Evolutionary conservation across 1,139 yeast genomes (phyloP), one percentile per base, ranked within the genome.

Genomic region (Yamadazyma trypodendri): DNA sequence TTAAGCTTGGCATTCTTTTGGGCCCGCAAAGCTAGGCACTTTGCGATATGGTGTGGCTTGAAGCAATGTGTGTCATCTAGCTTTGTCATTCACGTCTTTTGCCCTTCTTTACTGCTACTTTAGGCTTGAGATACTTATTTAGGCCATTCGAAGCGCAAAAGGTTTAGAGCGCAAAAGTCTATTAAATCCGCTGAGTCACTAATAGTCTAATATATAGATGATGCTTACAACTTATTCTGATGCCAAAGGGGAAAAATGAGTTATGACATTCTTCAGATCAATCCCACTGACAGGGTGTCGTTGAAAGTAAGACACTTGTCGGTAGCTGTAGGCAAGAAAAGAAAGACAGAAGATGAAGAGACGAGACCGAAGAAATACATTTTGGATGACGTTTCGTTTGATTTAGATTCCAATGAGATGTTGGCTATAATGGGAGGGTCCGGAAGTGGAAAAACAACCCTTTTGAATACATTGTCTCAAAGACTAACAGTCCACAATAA

Each of bases 391-490:
- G 63, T 83, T 27, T 74, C 81, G 2, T 73, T 83, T 43, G 77
- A 78, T 37, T 65, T 84, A 9, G 72, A 75, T 0, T 50, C 68
- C 2, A 80, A 77, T 28, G 66, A 72, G 34, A 60, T 76, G 46
- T 71, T 83, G 62, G 92, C 92, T 4, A 81, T 85, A 21, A 75
- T 84, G 65, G 95, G 95, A 2, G 90, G 94, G 0, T 81, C 94
- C 0, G 96, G 96, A 0, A 79, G 89, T 6, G 96, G 96, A 4
- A 88, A 88, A 54, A 88, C 96, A 0, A 85, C 96, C 0, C 57
- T 88, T 29, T 64, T 88, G 24, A 87, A 88, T 50, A 77, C 81
- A 1, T 60, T 88, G 42, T 87, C 95, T 0, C 75, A 79, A 34
- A 60, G 90, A 41, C 71, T 80, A 3, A 68, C 66, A 35, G 55